A percentile compares a stretch with the other conserved stretches of the same genome.
phyloP scores from a whole-genome alignment of 2,329 filamentous ascomycete genomes.

The Beauveria varroae region DNA sequence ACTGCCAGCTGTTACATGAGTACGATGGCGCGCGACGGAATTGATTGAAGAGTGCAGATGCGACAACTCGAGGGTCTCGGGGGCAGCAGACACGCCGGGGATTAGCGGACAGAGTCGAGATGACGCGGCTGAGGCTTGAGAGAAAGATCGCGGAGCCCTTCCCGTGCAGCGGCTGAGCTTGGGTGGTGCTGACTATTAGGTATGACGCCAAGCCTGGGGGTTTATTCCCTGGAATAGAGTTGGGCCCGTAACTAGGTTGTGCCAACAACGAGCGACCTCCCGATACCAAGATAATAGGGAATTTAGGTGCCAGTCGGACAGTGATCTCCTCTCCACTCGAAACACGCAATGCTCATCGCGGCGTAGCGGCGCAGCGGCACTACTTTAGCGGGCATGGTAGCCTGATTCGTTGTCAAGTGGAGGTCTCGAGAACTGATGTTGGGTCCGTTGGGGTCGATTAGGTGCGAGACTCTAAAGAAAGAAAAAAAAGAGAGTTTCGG shows the following conservation, averaged over 20 bases:
- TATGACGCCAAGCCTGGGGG: neutral
- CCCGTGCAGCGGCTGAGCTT: neutral
- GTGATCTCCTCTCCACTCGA: neutral
- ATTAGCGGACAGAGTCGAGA: neutral
- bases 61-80: neutral
- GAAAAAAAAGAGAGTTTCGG: neutral
- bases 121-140: neutral
- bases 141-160: constrained; percentile 1
- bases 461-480: neutral
- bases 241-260: too few species aligned
- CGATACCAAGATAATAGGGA: too few species aligned
- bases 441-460: neutral
- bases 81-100: neutral
- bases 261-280: too few species aligned
- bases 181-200: neutral
- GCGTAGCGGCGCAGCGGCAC: neutral
- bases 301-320: neutral
- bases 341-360: neutral
- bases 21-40: neutral
- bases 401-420: neutral
- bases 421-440: neutral
- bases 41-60: neutral
- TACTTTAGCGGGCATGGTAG: neutral
- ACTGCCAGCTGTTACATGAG: neutral
- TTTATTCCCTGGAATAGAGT: too few species aligned